Percentiles rank a stretch among this genome's conserved stretches.
These are phyloP conservation scores for Penicillium hesseltinei DNA, from an alignment of 2,329 filamentous ascomycete species.

Conservation along the genomic window DNA sequence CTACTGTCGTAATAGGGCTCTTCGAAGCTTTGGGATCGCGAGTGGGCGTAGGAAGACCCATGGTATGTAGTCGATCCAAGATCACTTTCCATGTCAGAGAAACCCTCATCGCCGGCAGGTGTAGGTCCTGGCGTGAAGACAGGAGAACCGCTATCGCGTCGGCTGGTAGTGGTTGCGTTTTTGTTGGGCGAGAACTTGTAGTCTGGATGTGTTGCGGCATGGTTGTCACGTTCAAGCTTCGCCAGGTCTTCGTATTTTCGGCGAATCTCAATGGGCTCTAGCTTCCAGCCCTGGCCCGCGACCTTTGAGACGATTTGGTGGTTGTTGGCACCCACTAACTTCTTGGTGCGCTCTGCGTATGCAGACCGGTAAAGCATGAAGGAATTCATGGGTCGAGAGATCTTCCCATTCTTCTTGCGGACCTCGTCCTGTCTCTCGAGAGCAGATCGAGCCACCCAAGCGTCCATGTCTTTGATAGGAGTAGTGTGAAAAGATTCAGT, in stretches of 20 bases:
- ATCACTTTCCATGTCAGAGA: slow-evolving; percentile 39
- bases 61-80: slow-evolving; percentile 14
- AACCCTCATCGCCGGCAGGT: slow-evolving; percentile 9
- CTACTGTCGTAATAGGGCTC: slow-evolving; percentile 30
- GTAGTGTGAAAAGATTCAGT: slow-evolving; percentile 46
- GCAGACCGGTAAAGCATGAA: slow-evolving; percentile 98
- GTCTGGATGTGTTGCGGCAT: slow-evolving; percentile 77
- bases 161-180: slow-evolving; percentile 46
- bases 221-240: slow-evolving; percentile 76
- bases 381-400: slow-evolving; percentile 93
- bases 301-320: slow-evolving; percentile 88
- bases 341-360: slow-evolving; percentile 82
- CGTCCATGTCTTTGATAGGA: slow-evolving; percentile 72
- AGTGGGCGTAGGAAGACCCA: slow-evolving; percentile 17
- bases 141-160: slow-evolving; percentile 7
- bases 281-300: slow-evolving; percentile 81
- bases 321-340: slow-evolving; percentile 79
- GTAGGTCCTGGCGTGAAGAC: neutral
- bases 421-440: slow-evolving; percentile 68
- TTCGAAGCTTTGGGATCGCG: slow-evolving; percentile 28
- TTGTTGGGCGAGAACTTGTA: slow-evolving; percentile 95
- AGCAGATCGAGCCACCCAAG: slow-evolving; percentile 70
- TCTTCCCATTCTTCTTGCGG: slow-evolving; percentile 66
- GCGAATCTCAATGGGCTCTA: slow-evolving; percentile 71
- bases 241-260: slow-evolving; percentile 77